phyloP scores from a whole-genome alignment of 2,329 filamentous ascomycete genomes.

The Xenosphaeropsis pyriputrescens region DNA sequence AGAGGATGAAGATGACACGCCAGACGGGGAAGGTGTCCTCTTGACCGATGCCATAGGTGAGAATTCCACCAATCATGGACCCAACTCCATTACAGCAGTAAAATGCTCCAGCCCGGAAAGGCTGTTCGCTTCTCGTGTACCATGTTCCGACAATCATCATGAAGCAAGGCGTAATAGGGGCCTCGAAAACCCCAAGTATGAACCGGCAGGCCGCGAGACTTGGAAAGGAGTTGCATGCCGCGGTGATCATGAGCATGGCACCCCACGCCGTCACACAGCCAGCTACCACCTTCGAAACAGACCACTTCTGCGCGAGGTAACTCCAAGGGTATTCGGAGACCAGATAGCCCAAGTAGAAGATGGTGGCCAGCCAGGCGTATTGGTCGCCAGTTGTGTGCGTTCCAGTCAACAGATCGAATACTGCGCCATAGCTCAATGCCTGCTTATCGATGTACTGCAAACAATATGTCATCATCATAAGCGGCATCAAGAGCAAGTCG shows the following conservation, averaged over 20 bases:
- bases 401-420: constrained; percentile 27
- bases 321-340: neutral
- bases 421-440: constrained; percentile 27
- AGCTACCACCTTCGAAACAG: constrained; percentile 39
- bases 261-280: constrained; percentile 36
- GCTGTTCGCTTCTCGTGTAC: constrained; percentile 56
- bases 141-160: constrained; percentile 52
- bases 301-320: neutral
- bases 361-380: constrained; percentile 29
- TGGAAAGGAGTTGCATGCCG: constrained; percentile 39
- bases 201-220: constrained; percentile 48
- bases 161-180: constrained; percentile 52
- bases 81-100: constrained; percentile 44
- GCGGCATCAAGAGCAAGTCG: constrained; percentile 32
- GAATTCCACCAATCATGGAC: constrained; percentile 40
- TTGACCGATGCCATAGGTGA: constrained; percentile 32
- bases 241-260: constrained; percentile 39
- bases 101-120: constrained; percentile 46
- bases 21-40: constrained; percentile 19
- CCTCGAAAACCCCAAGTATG: constrained; percentile 51
- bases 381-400: constrained; percentile 23
- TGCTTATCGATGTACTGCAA: constrained; percentile 42
- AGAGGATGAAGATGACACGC: constrained; percentile 28
- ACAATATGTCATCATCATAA: constrained; percentile 32
- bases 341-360: constrained; percentile 27